Conservation (phyloP, 2,329 filamentous ascomycete genomes). For the Diplodia sapinea region DNA sequence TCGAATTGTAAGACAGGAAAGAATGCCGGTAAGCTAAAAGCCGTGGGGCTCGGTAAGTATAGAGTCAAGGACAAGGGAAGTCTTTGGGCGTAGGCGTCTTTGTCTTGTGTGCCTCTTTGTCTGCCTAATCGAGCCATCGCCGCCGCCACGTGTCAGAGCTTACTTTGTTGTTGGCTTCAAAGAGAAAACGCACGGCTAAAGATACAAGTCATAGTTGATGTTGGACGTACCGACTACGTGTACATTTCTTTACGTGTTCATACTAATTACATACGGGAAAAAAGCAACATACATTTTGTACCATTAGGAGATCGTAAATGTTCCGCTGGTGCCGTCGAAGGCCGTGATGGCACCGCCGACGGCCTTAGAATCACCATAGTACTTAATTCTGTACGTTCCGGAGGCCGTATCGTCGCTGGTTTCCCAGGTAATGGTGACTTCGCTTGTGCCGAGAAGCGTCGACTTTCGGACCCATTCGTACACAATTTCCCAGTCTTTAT, state of each 20-base stretch:
- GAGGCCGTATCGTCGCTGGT: constrained; percentile 57
- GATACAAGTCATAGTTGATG: neutral
- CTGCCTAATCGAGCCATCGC: neutral
- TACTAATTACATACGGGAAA: neutral
- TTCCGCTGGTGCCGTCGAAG: constrained; percentile 68
- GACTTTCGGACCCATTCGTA: constrained; percentile 80
- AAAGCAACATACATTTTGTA: neutral
- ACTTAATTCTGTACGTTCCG: constrained; percentile 79
- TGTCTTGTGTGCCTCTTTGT: constrained; percentile 14
- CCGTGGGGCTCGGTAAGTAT: neutral
- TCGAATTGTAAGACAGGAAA: neutral
- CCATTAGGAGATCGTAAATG: constrained; percentile 12
- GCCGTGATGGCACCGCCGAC: constrained; percentile 64
- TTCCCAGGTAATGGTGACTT: constrained; percentile 82
- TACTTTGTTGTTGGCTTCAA: constrained; percentile 4
- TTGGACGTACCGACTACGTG: neutral
- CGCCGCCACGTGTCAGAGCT: neutral
- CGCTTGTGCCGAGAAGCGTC: constrained; percentile 72
- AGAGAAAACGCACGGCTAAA: constrained; percentile 1
- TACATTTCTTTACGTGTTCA: neutral
- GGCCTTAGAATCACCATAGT: constrained; percentile 83
- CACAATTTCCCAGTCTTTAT: constrained; percentile 82
- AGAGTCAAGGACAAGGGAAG: neutral
- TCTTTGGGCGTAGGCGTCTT: neutral
- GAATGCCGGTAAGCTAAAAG: neutral